These are phyloP conservation scores for Cicer bijugum DNA, from an alignment of 306 rosid genomes.

Conservation along the genomic window DNA sequence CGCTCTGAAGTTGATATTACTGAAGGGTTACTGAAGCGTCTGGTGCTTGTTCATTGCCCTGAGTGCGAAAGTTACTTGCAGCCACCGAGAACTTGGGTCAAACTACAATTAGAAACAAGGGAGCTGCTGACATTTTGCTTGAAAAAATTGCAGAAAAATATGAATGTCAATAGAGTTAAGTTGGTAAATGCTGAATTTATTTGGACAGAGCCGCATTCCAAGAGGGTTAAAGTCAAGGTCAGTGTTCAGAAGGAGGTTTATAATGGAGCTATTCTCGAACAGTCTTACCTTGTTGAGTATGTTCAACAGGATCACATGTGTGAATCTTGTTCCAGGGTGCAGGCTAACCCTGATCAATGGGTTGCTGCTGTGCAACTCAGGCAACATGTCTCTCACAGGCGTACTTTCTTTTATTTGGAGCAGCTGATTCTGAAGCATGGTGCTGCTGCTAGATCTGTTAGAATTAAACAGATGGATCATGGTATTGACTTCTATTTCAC, in stretches of 20 bases:
- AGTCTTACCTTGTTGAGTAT: conserved; percentile 26
- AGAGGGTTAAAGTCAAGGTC: conserved; percentile 28
- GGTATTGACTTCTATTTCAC: conserved; percentile 34
- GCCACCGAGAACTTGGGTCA: conserved; percentile 29
- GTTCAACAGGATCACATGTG: conserved; percentile 37
- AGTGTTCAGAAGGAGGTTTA: conserved; percentile 25
- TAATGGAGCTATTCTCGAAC: conserved; percentile 21
- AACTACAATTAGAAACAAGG: conserved; percentile 19
- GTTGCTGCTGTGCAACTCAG: conserved; percentile 34
- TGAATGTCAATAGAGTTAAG: conserved; percentile 4
- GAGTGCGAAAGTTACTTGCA: conserved; percentile 25
- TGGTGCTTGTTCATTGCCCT: conserved; percentile 24
- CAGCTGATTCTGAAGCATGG: conserved; percentile 23
- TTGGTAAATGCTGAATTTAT: conserved; percentile 21
- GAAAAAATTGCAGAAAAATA: conserved; percentile 28
- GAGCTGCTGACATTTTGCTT: conserved; percentile 19
- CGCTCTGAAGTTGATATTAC: conserved; percentile 30
- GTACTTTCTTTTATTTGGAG: conserved; percentile 33
- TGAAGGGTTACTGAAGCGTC: conserved; percentile 21
- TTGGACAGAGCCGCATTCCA: conserved; percentile 28
- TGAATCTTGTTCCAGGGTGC: conserved; percentile 28
- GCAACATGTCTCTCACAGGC: conserved; percentile 31
- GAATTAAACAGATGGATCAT: conserved; percentile 31
- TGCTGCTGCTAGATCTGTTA: conserved; percentile 23
- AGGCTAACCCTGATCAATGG: conserved; percentile 35